Evolutionary conservation across 2,329 filamentous ascomycete genomes (phyloP), one percentile per base, ranked within the genome.

Genomic region (Penicillium olsonii): DNA sequence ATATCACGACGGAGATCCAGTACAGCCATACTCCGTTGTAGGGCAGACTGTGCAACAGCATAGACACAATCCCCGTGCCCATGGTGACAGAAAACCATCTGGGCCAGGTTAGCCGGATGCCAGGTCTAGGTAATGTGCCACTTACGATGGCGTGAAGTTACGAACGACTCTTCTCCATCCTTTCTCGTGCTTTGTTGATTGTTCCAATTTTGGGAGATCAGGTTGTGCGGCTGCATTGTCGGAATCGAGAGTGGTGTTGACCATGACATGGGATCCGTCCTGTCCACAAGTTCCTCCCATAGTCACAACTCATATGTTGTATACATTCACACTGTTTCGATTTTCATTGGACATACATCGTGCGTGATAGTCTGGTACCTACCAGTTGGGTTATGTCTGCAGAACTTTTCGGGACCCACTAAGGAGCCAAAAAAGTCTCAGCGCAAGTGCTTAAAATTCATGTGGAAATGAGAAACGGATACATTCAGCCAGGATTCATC

Each of bases 141-240:
- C 56, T 9, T 60, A 76, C 56, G 66, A 88, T 7, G 70, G 70
- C 0, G 68, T 70, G 42, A 72, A 72, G 42, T 72, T 69, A 15
- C 68, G 66, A n/a, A 72, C 65, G 8, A 72, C 54, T 37, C 60
- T 54, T 15, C 69, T 62, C 69, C 68, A 73, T 15, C 69, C 70
- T 9, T 58, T 45, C 19, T 72, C 67, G 54, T 70, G 63, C 51
- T 69, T 68, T 11, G 77, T 46, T 15, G 40, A 17, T 15, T 47
- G 19, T 40, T 45, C 33, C 33, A 35, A 15, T 9, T 10, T 18
- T 8, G n/a, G 4, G 33, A 35, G 17, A 9, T 35, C 15, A 35
- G 33, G 33, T 18, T 19, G 33, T 17, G 33, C 5, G 18, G 33
- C 15, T 14, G 29, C 29, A 18, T 2, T 35, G 33, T 15, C 33